These are phyloP conservation scores for Beta corolliflora DNA, from an alignment of 179 eudicot species.

Conservation along the genomic window DNA sequence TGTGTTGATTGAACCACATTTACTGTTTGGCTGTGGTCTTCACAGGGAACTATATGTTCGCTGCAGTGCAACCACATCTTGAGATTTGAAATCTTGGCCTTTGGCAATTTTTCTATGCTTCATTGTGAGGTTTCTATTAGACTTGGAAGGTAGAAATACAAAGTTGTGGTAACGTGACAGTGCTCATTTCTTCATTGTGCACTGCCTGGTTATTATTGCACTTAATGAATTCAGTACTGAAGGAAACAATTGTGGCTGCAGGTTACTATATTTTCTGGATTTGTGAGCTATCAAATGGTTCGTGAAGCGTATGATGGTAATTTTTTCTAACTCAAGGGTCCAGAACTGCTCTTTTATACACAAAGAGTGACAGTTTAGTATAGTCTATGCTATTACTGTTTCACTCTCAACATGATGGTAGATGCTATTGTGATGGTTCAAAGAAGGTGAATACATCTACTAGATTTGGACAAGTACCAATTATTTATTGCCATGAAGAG, in stretches of 20 bases:
- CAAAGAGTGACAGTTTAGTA: background rate
- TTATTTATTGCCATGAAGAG: background rate
- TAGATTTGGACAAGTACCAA: conserved; percentile 4
- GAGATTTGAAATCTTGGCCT: background rate
- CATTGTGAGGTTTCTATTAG: background rate
- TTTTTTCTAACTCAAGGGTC: conserved; percentile 11
- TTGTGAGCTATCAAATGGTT: conserved; percentile 98
- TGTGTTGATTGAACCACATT: no score
- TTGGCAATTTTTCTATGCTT: background rate
- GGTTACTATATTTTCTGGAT: conserved; percentile 96
- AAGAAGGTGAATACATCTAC: background rate
- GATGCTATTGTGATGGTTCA: background rate
- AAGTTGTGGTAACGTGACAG: background rate
- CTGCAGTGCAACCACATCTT: background rate
- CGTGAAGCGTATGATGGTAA: conserved; percentile 98
- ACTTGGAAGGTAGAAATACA: background rate
- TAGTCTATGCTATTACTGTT: conserved; percentile 7
- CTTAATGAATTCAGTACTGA: background rate
- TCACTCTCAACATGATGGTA: background rate
- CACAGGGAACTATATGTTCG: no score
- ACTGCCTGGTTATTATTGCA: background rate
- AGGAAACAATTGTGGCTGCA: conserved; percentile 35
- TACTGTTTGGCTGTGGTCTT: background rate
- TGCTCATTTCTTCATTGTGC: background rate
- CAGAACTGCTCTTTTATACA: background rate